Evolutionary conservation across 2,329 filamentous ascomycete genomes (phyloP).

Genomic region (Aureobasidium pullulans): DNA sequence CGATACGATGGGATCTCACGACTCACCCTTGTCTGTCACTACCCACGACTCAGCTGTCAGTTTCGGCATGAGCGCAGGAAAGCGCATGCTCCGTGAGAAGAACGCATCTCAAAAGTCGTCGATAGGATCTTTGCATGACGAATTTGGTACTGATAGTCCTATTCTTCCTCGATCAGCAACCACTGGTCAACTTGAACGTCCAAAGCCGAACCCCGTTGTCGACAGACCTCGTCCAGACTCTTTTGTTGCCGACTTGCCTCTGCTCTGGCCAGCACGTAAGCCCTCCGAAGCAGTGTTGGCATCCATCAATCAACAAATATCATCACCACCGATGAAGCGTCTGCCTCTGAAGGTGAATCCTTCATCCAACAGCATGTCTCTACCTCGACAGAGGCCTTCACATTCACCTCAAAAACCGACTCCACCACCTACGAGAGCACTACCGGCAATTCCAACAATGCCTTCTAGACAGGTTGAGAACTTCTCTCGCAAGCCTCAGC

Average conservation of each 20-base stretch:
- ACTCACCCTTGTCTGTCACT: background rate
- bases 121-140: background rate
- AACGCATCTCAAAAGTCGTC: conserved; percentile 1
- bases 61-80: conserved; percentile 2
- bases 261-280: conserved; percentile 8
- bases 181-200: background rate
- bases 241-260: conserved; percentile 22
- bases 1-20: background rate
- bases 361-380: background rate
- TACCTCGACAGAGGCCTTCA: background rate
- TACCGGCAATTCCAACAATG: conserved; percentile 6
- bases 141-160: background rate
- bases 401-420: background rate
- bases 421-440: background rate
- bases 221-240: conserved; percentile 20
- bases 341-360: conserved; percentile 4
- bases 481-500: conserved; percentile 7
- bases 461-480: background rate
- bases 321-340: background rate
- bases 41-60: conserved; percentile 7
- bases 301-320: background rate
- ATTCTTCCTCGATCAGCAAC: background rate
- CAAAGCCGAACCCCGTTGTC: background rate
- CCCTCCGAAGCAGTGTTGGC: background rate
- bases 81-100: conserved; percentile 1